Conservation (phyloP, 1,284 basidiomycete species). For the Tausonia pullulans region DNA sequence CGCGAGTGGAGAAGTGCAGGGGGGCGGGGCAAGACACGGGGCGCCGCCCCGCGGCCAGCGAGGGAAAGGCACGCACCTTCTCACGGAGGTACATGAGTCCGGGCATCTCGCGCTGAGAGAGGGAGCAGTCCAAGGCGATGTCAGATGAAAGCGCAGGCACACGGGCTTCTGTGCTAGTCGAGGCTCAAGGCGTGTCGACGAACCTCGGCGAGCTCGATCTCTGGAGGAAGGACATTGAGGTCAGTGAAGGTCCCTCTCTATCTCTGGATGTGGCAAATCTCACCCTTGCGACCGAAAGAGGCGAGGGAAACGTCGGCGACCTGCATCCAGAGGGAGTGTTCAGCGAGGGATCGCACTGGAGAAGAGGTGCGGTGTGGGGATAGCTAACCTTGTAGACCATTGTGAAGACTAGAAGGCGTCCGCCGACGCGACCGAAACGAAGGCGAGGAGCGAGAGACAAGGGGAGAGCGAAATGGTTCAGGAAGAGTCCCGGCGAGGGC, state of each 20-base stretch:
- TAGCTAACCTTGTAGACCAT: conserved; percentile 80
- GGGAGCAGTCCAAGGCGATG: conserved; percentile 73
- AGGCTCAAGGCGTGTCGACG: conserved; percentile 3
- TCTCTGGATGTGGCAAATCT: background rate
- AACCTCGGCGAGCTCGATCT: conserved; percentile 94
- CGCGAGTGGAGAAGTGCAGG: background rate
- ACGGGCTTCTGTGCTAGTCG: no score
- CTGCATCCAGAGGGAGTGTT: conserved; percentile 31
- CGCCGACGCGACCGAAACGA: no score
- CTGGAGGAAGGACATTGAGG: conserved; percentile 67
- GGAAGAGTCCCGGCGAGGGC: no score
- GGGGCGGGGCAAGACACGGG: background rate
- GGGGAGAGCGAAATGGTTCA: no score
- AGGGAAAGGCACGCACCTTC: conserved; percentile 44
- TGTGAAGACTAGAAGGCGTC: conserved; percentile 27
- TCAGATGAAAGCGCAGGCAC: conserved; percentile 47
- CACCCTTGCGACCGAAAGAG: conserved; percentile 26
- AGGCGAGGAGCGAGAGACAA: no score
- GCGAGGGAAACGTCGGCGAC: conserved; percentile 80
- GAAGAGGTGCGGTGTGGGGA: conserved; percentile 25
- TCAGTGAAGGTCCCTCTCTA: background rate
- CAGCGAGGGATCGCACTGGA: conserved; percentile 13
- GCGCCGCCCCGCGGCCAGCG: background rate
- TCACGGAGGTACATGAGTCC: conserved; percentile 78
- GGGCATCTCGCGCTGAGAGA: conserved; percentile 56